A percentile compares a stretch with the other conserved stretches of the same genome.
These are phyloP conservation scores for Phytophthora litchii DNA, from an alignment of 352 stramenopile genomes.

Conservation along the genomic window DNA sequence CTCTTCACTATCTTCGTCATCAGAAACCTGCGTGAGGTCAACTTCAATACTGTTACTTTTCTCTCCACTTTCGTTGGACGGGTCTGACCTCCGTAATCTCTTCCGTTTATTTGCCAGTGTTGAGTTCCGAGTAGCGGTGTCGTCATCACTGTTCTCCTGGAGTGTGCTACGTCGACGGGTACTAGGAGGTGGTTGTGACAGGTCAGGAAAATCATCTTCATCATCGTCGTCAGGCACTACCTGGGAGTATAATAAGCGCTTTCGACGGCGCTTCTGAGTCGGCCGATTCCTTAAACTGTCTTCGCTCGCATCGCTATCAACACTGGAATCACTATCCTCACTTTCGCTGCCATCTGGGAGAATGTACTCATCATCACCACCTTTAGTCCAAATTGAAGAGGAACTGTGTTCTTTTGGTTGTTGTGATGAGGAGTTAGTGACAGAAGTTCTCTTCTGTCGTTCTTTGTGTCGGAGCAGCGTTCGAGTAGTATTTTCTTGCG, in stretches of 20 bases:
- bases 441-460: background rate
- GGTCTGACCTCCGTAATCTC: conserved; percentile 15
- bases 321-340: conserved; percentile 21
- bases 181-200: conserved; percentile 31
- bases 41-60: conserved; percentile 16
- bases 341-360: conserved; percentile 28
- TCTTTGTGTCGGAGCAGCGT: conserved; percentile 7
- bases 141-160: conserved; percentile 10
- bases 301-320: conserved; percentile 12
- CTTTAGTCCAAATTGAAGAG: conserved; percentile 24
- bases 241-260: conserved; percentile 57
- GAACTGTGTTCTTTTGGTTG: conserved; percentile 12
- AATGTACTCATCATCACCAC: conserved; percentile 32
- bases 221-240: conserved; percentile 50
- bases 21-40: conserved; percentile 32
- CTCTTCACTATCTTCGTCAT: conserved; percentile 11
- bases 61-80: conserved; percentile 9
- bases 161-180: conserved; percentile 5
- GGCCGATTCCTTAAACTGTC: conserved; percentile 10
- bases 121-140: background rate
- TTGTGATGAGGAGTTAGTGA: conserved; percentile 3
- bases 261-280: conserved; percentile 37
- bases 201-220: conserved; percentile 47
- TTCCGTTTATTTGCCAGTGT: conserved; percentile 22
- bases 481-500: conserved; percentile 5